Conservation (phyloP, 441 rosid species). For the Erodium trifolium region DNA sequence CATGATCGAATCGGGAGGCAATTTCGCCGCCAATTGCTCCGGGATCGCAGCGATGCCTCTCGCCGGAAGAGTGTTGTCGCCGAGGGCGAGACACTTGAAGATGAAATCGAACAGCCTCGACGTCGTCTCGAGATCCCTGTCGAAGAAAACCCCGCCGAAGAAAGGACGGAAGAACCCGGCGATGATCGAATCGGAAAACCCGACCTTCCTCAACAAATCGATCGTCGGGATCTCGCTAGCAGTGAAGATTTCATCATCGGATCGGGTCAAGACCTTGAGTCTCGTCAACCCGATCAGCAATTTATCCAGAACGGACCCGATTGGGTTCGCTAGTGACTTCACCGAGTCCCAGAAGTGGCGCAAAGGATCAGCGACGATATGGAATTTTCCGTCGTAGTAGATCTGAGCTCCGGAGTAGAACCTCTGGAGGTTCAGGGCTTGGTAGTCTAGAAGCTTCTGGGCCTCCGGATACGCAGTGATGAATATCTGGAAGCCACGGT, state of each 20-base stretch:
- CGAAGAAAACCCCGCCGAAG: constrained; percentile 86
- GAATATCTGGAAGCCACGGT: constrained; percentile 92
- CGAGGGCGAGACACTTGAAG: constrained; percentile 84
- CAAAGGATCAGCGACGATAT: constrained; percentile 77
- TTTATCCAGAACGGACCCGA: constrained; percentile 70
- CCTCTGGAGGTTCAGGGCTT: constrained; percentile 37
- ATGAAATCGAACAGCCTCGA: constrained; percentile 70
- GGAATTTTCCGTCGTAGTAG: constrained; percentile 51
- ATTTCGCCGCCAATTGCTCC: constrained; percentile 43
- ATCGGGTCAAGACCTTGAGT: constrained; percentile 40
- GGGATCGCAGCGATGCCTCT: constrained; percentile 74
- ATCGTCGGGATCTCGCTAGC: constrained; percentile 44
- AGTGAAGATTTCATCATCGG: constrained; percentile 43
- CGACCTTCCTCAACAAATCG: constrained; percentile 40
- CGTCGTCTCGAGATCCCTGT: constrained; percentile 61
- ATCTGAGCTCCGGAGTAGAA: constrained; percentile 77
- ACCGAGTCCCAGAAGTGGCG: constrained; percentile 64
- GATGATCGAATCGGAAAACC: constrained; percentile 58
- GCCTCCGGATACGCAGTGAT: constrained; percentile 91
- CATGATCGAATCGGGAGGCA: constrained; percentile 44
- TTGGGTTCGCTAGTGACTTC: constrained; percentile 55
- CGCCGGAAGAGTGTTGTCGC: constrained; percentile 71
- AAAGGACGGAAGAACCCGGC: constrained; percentile 67
- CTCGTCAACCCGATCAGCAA: constrained; percentile 58
- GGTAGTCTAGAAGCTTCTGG: constrained; percentile 55